phyloP scores from a whole-genome alignment of 768 basidiomycete species.

The Gloeostereum incarnatum region DNA sequence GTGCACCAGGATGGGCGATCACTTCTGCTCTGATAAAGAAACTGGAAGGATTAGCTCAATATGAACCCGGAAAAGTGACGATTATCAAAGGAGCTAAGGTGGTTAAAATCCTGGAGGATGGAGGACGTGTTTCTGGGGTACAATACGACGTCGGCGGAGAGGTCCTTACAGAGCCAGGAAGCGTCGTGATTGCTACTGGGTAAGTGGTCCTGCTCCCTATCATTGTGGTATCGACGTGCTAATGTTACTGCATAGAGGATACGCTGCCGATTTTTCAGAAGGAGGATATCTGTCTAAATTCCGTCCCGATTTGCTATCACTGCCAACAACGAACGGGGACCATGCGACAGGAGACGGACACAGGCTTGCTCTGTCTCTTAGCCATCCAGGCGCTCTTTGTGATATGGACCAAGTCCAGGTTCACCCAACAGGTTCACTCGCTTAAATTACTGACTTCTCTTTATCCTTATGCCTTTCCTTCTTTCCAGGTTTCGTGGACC shows the following conservation, averaged over 20 bases:
- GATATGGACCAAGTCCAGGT: slow-evolving; percentile 19
- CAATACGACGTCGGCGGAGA: slow-evolving; percentile 13
- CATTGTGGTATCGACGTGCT: not conserved
- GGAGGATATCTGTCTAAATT: slow-evolving; percentile 12
- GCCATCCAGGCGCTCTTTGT: slow-evolving; percentile 7
- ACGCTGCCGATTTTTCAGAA: slow-evolving; percentile 15
- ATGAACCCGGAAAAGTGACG: slow-evolving; percentile 7
- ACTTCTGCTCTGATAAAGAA: slow-evolving; percentile 16
- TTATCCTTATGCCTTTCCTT: not conserved
- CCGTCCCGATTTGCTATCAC: slow-evolving; percentile 14
- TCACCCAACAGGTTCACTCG: slow-evolving; percentile 47
- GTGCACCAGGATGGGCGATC: slow-evolving; percentile 18
- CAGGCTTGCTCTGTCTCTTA: slow-evolving; percentile 11
- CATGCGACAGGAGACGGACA: slow-evolving; percentile 18
- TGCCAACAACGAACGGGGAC: slow-evolving; percentile 18
- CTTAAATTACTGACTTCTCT: not conserved
- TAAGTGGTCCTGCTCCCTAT: slow-evolving; percentile 5
- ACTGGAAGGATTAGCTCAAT: slow-evolving; percentile 6
- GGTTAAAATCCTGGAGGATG: slow-evolving; percentile 11
- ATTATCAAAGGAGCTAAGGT: slow-evolving; percentile 15
- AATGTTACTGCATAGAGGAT: slow-evolving; percentile 10
- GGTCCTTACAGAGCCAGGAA: slow-evolving; percentile 5
- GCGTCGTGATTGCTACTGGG: slow-evolving; percentile 15
- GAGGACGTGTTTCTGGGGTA: slow-evolving; percentile 13
- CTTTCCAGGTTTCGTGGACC: slow-evolving; percentile 58